Evolutionary conservation across 441 rosid species (phyloP), one percentile per base, ranked within the genome.

Genomic region (Adansonia gregorii): DNA sequence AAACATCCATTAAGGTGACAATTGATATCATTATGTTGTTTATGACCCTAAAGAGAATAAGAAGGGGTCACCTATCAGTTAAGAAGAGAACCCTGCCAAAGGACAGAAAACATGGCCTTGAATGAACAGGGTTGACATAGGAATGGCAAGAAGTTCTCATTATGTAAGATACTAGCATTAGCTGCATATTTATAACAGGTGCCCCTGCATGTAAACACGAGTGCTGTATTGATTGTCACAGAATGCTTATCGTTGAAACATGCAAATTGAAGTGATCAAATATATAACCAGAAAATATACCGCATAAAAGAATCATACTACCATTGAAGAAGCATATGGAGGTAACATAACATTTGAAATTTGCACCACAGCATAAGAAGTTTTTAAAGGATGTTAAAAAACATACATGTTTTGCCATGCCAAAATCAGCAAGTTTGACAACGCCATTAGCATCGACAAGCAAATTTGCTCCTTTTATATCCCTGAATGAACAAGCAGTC

Each of bases 401-500:
- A 77, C 90, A 83, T 70, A 89, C 93, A 81, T 82, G 91, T 82
- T 89, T 89, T 71, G 93, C 91, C 91, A 84, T 79, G 56, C 93
- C 93, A 84, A 89, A 89, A 82, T 89, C 93, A 35, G 93, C 91
- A 64, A 89, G 86, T 82, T 89, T 89, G 64, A 89, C 91, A 15
- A 77, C 75, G 6, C 93, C 92, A 3, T 75, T 82, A 56, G 88
- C 78, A 73, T 91, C 87, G 73, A 91, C 95, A 60, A 91, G 93
- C 82, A 91, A 82, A 83, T 91, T 91, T 72, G 92, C 93, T 76
- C 93, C 93, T 86, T 91, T 91, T 31, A 91, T 91, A 80, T 89
- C 95, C 88, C 95, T 91, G 79, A 6, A 82, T 59, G 61, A 46
- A 71, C n/a, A 80, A 76, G 78, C 74, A 66, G 67, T 11, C 58